phyloP scores from a whole-genome alignment of 2,329 filamentous ascomycete genomes.

The Colletotrichum camelliae region DNA sequence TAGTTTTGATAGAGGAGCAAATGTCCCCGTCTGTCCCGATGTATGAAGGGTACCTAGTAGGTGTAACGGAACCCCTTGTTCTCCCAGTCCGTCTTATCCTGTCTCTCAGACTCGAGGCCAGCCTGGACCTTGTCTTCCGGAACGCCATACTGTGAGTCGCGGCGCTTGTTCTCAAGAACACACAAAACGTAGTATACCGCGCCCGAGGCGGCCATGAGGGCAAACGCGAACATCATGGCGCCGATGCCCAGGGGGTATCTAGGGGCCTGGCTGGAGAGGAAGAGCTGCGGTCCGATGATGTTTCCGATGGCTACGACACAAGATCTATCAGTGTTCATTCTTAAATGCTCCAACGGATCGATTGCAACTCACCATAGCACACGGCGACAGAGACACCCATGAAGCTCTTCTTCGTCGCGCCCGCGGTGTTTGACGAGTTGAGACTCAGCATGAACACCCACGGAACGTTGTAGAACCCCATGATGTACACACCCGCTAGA shows the following conservation, averaged over 20 bases:
- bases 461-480: slow-evolving; percentile 37
- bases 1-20: background rate
- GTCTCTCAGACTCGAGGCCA: slow-evolving; percentile 17
- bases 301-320: slow-evolving; percentile 29
- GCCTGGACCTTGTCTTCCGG: slow-evolving; percentile 3
- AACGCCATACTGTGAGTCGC: slow-evolving; percentile 8
- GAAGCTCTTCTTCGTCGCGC: slow-evolving; percentile 36
- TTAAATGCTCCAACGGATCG: background rate
- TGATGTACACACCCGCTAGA: slow-evolving; percentile 29
- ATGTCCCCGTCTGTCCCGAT: background rate
- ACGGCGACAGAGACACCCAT: slow-evolving; percentile 32
- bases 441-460: slow-evolving; percentile 34
- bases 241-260: slow-evolving; percentile 31
- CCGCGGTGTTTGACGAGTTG: slow-evolving; percentile 33
- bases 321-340: background rate
- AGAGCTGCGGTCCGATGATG: slow-evolving; percentile 35
- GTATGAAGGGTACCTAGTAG: background rate
- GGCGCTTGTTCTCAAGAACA: slow-evolving; percentile 27
- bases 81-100: slow-evolving; percentile 18
- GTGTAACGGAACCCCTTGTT: slow-evolving; percentile 21
- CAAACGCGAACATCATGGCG: slow-evolving; percentile 31
- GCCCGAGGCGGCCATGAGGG: slow-evolving; percentile 26
- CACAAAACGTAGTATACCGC: slow-evolving; percentile 27
- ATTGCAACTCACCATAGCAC: slow-evolving; percentile 23
- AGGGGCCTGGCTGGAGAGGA: slow-evolving; percentile 29